A percentile compares a stretch with the other conserved stretches of the same genome.
Conservation (phyloP, 176 grass and related monocot genomes). For the Oryza nivara region DNA sequence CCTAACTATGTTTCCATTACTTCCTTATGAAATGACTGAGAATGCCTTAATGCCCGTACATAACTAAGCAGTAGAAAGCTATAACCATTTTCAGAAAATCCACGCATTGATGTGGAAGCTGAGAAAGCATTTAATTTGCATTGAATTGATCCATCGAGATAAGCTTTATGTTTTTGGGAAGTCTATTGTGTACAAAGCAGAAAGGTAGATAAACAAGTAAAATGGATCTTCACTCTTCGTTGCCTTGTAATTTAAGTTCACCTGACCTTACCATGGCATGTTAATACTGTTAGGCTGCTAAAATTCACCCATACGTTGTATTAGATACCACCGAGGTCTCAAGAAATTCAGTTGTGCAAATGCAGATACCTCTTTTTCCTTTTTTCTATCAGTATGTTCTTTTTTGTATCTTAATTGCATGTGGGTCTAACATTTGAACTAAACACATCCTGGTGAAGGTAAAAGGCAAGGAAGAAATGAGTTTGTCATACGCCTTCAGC, state of each 20-base stretch:
- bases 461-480: conserved; percentile 99
- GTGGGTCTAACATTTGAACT: conserved; percentile 29
- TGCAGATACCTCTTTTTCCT: conserved; percentile 3
- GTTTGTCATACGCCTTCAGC: conserved; percentile 97
- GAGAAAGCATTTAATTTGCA: neutral
- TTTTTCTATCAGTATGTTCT: conserved; percentile 9
- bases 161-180: neutral
- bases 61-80: conserved; percentile 36
- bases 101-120: conserved; percentile 22
- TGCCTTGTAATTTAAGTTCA: conserved; percentile 15
- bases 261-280: neutral
- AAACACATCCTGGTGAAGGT: conserved; percentile 52
- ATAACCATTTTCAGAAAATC: conserved; percentile 19
- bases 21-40: neutral
- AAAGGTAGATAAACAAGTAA: conserved; percentile 14
- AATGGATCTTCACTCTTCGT: neutral
- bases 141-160: neutral
- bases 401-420: conserved; percentile 32
- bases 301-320: neutral
- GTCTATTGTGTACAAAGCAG: neutral
- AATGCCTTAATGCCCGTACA: neutral
- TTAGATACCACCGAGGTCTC: conserved; percentile 8
- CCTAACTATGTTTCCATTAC: conserved; percentile 16
- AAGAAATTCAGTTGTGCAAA: neutral
- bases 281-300: neutral